Conservation (phyloP, 495 filamentous ascomycete genomes). For the Aspergillus sclerotioniger region DNA sequence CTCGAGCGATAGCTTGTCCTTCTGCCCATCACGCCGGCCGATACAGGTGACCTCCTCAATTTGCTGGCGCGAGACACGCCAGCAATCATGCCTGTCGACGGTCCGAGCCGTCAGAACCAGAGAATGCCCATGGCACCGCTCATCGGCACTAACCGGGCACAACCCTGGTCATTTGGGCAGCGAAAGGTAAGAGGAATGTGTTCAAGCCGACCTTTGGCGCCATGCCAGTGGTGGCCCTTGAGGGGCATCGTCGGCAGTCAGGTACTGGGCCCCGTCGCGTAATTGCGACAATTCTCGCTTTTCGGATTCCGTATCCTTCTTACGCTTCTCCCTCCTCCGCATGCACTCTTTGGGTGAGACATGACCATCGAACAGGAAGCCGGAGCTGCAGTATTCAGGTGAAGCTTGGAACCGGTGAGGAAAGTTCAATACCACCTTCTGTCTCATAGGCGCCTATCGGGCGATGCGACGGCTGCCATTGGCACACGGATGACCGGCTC, state of each 20-base stretch:
- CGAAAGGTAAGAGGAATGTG: slow-evolving; percentile 24
- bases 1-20: slow-evolving; percentile 14
- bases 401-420: slow-evolving; percentile 12
- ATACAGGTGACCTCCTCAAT: slow-evolving; percentile 19
- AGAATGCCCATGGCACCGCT: slow-evolving; percentile 16
- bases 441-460: slow-evolving; percentile 23
- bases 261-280: slow-evolving; percentile 10
- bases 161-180: slow-evolving; percentile 26
- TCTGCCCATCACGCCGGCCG: slow-evolving; percentile 8
- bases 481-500: slow-evolving; percentile 19
- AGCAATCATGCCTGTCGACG: slow-evolving; percentile 20
- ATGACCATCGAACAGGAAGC: slow-evolving; percentile 6
- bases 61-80: slow-evolving; percentile 19
- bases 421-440: slow-evolving; percentile 15
- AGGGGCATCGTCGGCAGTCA: not conserved
- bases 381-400: slow-evolving; percentile 12
- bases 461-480: slow-evolving; percentile 18
- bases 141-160: slow-evolving; percentile 21
- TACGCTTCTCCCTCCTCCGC: not conserved
- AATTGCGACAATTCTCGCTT: slow-evolving; percentile 10
- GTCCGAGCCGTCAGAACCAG: slow-evolving; percentile 24
- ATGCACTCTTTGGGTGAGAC: not conserved
- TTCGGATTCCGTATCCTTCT: slow-evolving; percentile 12
- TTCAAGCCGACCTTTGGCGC: slow-evolving; percentile 10
- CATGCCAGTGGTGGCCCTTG: slow-evolving; percentile 1